A percentile compares a stretch with the other conserved stretches of the same genome.
phyloP scores from a whole-genome alignment of 495 filamentous ascomycete species.

The Penicillium malachiteum region DNA sequence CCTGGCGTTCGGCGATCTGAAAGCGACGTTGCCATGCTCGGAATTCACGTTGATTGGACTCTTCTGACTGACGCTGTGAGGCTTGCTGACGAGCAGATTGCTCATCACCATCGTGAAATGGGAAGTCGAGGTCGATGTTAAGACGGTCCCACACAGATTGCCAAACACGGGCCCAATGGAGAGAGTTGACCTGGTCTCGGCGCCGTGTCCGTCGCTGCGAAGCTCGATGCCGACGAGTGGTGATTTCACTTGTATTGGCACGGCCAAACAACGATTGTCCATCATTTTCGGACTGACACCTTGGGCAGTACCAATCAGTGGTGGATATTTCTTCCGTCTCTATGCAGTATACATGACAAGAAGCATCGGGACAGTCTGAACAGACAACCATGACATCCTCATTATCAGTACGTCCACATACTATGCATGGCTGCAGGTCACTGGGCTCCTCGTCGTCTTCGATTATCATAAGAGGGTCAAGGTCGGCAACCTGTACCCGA shows the following conservation, averaged over 20 bases:
- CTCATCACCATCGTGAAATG: conserved; percentile 82
- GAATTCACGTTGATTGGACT: conserved; percentile 64
- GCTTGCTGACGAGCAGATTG: conserved; percentile 44
- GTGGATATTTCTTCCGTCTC: conserved; percentile 71
- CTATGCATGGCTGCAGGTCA: conserved; percentile 67
- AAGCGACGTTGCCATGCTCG: conserved; percentile 76
- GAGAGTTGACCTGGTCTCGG: conserved; percentile 44
- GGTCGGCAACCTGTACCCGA: conserved; percentile 83
- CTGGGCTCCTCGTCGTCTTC: conserved; percentile 69
- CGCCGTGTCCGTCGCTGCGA: conserved; percentile 53
- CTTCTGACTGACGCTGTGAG: conserved; percentile 57
- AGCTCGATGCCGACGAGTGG: no score
- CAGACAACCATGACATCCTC: conserved; percentile 82
- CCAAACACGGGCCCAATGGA: conserved; percentile 67
- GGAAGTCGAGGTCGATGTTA: conserved; percentile 83
- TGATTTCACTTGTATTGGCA: no score
- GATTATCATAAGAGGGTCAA: conserved; percentile 76
- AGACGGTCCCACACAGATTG: conserved; percentile 63
- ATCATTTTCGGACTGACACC: conserved; percentile 52
- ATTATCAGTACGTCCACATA: conserved; percentile 73
- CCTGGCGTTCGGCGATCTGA: conserved; percentile 74
- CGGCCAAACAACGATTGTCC: conserved; percentile 42
- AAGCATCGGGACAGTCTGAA: conserved; percentile 73
- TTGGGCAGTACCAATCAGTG: conserved; percentile 82
- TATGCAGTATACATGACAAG: conserved; percentile 83